Evolutionary conservation across 441 rosid genomes (phyloP), one percentile per base, ranked within the genome.

Genomic region (Francoa sonchifolia): DNA sequence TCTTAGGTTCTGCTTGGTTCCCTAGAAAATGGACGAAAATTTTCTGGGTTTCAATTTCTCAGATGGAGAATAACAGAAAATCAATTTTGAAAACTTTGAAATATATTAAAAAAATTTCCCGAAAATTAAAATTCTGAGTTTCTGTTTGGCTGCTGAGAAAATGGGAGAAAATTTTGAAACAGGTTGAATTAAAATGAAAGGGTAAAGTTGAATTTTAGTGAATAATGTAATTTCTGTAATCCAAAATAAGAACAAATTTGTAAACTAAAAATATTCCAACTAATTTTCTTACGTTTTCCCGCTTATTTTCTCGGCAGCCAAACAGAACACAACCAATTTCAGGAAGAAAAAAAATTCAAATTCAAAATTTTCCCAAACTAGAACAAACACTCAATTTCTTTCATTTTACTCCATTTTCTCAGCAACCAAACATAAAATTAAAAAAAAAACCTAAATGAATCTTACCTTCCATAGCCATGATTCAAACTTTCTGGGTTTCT

Each of bases 401-500:
- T 15, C 13, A 30, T 10, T 30, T 4, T 10, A 10, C 33, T 8
- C 33, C n/a, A n/a, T 10, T 11, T n/a, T 6, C 33, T 9, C 10
- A 5, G 11, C n/a, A n/a, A n/a, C n/a, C n/a, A n/a, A n/a, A n/a
- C n/a, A n/a, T n/a, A n/a, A n/a, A n/a, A 30, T 15, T 15, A n/a
- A 32, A 8, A 12, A 32, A 31, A 18, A 32, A 32, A 8, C 12
- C 17, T 11, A 12, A 1, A 32, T 32, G 12, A 32, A 6, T 16
- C 18, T 2, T 33, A 33, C 37, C 38, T 33, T 33, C 19, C 16
- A 33, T 19, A 33, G 38, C 38, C 38, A 33, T 33, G 38, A 33
- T 19, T 8, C 19, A 33, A 33, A 33, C 38, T 14, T 15, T n/a
- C n/a, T n/a, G n/a, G n/a, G n/a, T n/a, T n/a, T n/a, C n/a, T n/a